These are phyloP conservation scores for Flaveria linearis DNA, from an alignment of 129 eudicot genomes.

Conservation along the genomic window DNA sequence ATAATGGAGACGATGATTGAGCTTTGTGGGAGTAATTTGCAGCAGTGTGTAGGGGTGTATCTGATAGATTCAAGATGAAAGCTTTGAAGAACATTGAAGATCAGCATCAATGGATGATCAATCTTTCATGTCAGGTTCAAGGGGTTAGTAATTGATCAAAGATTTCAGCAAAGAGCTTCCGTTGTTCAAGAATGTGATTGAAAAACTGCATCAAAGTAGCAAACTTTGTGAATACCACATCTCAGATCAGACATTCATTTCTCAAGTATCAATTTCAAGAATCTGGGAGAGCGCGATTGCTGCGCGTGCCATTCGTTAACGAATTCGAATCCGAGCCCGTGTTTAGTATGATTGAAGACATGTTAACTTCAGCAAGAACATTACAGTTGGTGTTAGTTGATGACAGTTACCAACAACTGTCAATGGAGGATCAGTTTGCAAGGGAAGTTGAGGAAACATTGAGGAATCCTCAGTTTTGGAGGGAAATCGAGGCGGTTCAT, in stretches of 20 bases:
- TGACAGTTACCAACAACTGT: conserved; percentile 52
- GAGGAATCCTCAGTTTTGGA: conserved; percentile 74
- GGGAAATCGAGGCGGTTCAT: conserved; percentile 74
- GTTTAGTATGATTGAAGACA: conserved; percentile 58
- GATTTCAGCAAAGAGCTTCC: conserved; percentile 80
- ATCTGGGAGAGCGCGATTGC: conserved; percentile 56
- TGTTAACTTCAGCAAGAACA: conserved; percentile 62
- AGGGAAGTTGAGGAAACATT: conserved; percentile 66
- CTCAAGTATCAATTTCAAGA: conserved; percentile 74
- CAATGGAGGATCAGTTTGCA: conserved; percentile 62
- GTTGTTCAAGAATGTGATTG: conserved; percentile 63
- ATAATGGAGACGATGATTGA: conserved; percentile 71
- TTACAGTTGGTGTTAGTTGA: conserved; percentile 71
- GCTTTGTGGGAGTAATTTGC: conserved; percentile 62
- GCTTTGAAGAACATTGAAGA: conserved; percentile 77
- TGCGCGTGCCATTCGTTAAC: conserved; percentile 51
- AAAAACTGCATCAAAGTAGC: conserved; percentile 63
- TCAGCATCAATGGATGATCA: conserved; percentile 91
- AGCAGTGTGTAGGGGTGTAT: conserved; percentile 81
- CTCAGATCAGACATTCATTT: conserved; percentile 55
- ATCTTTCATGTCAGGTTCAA: conserved; percentile 71
- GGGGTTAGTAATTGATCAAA: conserved; percentile 65
- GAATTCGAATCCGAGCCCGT: conserved; percentile 50
- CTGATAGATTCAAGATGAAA: conserved; percentile 74
- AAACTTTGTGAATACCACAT: conserved; percentile 56